phyloP scores from a whole-genome alignment of 106 monocot genomes.

The Acanthochlamys bracteata region DNA sequence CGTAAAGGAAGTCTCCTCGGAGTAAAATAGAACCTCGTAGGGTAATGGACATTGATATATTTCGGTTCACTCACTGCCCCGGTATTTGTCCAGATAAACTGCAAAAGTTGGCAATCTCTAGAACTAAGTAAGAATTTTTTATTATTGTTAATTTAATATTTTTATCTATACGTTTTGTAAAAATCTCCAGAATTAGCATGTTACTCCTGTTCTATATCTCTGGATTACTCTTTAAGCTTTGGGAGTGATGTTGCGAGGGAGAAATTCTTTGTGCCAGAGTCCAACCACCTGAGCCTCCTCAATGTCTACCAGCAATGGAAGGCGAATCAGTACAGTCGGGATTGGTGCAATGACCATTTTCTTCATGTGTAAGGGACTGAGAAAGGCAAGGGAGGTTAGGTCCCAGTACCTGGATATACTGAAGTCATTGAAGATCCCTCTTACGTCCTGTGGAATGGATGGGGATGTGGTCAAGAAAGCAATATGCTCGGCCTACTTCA shows the following conservation, averaged over 20 bases:
- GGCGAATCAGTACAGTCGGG: conserved; percentile 70
- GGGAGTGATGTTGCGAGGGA: conserved; percentile 98
- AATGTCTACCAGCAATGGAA: conserved; percentile 97
- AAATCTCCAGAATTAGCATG: too few species aligned
- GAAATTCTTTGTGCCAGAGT: conserved; percentile 98
- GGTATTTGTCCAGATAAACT: too few species aligned
- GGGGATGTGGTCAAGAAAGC: conserved; percentile 96
- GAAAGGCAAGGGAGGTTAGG: conserved; percentile 86
- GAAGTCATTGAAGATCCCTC: conserved; percentile 68
- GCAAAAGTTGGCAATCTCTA: too few species aligned
- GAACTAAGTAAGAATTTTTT: too few species aligned
- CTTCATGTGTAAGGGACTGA: conserved; percentile 87
- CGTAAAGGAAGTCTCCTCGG: too few species aligned
- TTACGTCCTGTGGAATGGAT: conserved; percentile 77
- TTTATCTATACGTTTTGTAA: too few species aligned
- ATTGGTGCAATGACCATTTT: conserved; percentile 97
- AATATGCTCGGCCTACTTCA: conserved; percentile 92
- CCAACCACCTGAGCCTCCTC: conserved; percentile 86
- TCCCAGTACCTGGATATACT: conserved; percentile 88
- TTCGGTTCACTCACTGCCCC: too few species aligned
- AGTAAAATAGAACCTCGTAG: too few species aligned
- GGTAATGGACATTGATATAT: too few species aligned
- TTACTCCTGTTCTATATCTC: too few species aligned
- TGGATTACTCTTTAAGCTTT: too few species aligned
- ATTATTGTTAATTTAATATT: too few species aligned